Evolutionary conservation across 495 filamentous ascomycete genomes (phyloP), one percentile per base, ranked within the genome.

Genomic region (Annulohypoxylon maeteangense): DNA sequence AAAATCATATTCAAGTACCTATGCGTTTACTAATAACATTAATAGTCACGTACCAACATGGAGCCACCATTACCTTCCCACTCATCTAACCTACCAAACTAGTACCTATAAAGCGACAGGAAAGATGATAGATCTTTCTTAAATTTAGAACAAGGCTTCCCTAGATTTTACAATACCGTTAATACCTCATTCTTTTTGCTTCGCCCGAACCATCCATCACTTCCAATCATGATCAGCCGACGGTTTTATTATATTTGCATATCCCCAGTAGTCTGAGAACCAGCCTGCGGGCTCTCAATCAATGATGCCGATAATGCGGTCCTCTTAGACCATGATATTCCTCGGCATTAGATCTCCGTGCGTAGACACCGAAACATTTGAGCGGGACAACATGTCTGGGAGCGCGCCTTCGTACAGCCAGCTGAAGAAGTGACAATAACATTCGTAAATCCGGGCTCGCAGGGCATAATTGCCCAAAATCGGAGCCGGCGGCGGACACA

Each of bases 221-320:
- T 10, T 14, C 47, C 20, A 51, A 25, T 51, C 47, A 51, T 27
- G 47, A 29, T 51, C 23, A 4, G 4, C 12, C 5, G 47, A 23
- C 22, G 47, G 40, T 14, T 51, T 29, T 22, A 51, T 51, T 22
- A 29, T 29, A 12, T 23, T 25, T 1, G 47, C 23, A 29, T 51
- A 51, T 51, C 12, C 47, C 47, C 47, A 51, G 12, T 27, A 51
- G 47, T 51, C 47, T 29, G 47, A 22, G 47, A 11, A 51, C 47
- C 47, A 51, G 23, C 47, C 47, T 3, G 47, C 20, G 12, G 20
- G 25, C 27, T 51, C 47, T 22, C 47, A 51, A 29, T 51, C 47
- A 51, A 51, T 51, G 47, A 51, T 25, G 8, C 47, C 47, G 7
- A 22, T 1, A 11, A 51, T 29, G 22, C 20, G 47, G 22, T 8